phyloP scores from a whole-genome alignment of 257 asterid genomes.

The Gardenia jasminoides region DNA sequence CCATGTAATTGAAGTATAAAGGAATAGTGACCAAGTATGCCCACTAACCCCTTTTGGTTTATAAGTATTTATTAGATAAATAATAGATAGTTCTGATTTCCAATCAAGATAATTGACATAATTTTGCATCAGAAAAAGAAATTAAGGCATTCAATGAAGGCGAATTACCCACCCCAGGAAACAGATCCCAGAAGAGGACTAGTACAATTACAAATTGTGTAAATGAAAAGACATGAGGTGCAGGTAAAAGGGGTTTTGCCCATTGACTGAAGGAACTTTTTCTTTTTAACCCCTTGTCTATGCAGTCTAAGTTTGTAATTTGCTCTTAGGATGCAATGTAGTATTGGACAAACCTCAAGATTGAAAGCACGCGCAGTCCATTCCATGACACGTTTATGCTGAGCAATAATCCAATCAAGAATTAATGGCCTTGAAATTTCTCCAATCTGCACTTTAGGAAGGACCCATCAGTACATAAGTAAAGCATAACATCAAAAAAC shows the following conservation, averaged over 20 bases:
- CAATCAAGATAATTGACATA: not conserved
- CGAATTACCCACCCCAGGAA: not conserved
- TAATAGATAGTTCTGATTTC: not conserved
- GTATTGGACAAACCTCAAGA: slow-evolving; percentile 68
- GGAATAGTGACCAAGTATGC: not conserved
- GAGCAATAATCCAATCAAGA: slow-evolving; percentile 97
- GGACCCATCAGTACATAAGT: slow-evolving; percentile 2
- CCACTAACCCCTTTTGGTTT: not conserved
- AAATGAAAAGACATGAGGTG: not conserved
- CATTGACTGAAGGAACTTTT: not conserved
- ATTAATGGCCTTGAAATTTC: slow-evolving; percentile 75
- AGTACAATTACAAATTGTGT: not conserved
- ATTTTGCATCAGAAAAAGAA: not conserved
- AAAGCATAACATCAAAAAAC: not conserved
- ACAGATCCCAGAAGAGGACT: not conserved
- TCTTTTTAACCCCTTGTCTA: not conserved
- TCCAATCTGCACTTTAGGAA: slow-evolving; percentile 54
- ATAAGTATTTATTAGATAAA: not conserved
- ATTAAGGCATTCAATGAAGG: not conserved
- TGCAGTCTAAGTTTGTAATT: not conserved
- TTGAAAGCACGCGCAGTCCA: slow-evolving; percentile 97
- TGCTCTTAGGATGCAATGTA: slow-evolving; percentile 6
- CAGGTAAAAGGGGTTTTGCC: not conserved
- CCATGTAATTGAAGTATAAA: not conserved
- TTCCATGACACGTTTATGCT: slow-evolving; percentile 77